phyloP scores from a whole-genome alignment of 192 early-diverging fungal species.

The Glomus cerebriforme region DNA sequence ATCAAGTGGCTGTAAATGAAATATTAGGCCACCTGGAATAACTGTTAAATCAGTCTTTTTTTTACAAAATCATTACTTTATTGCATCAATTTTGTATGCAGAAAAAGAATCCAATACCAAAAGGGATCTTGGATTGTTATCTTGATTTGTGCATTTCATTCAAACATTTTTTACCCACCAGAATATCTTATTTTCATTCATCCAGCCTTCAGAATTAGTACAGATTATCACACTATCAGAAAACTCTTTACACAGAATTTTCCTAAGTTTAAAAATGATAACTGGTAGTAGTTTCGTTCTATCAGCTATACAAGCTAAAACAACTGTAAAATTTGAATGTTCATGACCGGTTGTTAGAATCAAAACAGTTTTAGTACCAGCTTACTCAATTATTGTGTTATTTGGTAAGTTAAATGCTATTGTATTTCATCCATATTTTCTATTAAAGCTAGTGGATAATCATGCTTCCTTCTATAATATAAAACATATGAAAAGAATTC shows the following conservation, averaged over 20 bases:
- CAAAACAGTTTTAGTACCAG: background rate
- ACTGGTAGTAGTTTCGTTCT: no score
- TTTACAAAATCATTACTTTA: background rate
- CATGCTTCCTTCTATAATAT: no score
- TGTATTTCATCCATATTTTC: background rate
- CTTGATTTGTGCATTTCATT: no score
- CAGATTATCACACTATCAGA: background rate
- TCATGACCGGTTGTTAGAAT: background rate
- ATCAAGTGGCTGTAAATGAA: background rate
- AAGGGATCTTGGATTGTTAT: no score
- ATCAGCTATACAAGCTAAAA: no score
- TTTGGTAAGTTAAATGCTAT: background rate
- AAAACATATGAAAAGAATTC: no score
- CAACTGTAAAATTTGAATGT: background rate
- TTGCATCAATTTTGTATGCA: background rate
- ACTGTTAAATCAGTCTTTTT: conserved; percentile 2
- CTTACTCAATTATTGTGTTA: background rate
- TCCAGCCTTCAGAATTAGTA: no score
- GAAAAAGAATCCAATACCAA: no score
- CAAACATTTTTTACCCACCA: no score
- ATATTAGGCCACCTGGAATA: conserved; percentile 9
- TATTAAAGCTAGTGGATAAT: no score
- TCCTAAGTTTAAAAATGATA: no score
- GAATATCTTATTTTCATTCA: no score
- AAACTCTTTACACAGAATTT: background rate